phyloP scores from a whole-genome alignment of 2,329 filamentous ascomycete species.

The Didymella lethalis region DNA sequence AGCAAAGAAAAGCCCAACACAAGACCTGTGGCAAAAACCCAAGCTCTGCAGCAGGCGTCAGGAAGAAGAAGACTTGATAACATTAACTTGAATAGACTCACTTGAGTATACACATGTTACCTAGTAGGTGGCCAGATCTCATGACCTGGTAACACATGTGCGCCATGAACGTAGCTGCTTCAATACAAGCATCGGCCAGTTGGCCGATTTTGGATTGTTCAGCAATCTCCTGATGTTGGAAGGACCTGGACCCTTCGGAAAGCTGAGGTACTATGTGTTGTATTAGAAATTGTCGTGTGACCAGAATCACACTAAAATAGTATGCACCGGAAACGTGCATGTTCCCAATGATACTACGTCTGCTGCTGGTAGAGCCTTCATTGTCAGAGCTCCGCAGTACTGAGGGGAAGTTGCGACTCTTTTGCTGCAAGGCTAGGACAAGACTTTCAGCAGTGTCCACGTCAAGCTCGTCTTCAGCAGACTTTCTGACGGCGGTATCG shows the following conservation, averaged over 20 bases:
- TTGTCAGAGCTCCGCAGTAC: conserved; percentile 33
- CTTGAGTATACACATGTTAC: conserved; percentile 69
- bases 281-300: conserved; percentile 65
- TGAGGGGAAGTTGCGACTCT: conserved; percentile 57
- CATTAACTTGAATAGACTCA: conserved; percentile 41
- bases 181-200: conserved; percentile 63
- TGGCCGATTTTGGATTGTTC: conserved; percentile 39
- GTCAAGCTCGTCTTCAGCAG: conserved; percentile 16
- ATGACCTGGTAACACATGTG: conserved; percentile 62
- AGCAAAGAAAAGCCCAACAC: conserved; percentile 66
- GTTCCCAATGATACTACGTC: conserved; percentile 56
- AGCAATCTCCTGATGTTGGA: conserved; percentile 43
- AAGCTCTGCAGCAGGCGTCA: conserved; percentile 50
- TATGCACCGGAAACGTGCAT: conserved; percentile 66
- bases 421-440: conserved; percentile 46
- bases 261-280: conserved; percentile 53
- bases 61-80: neutral
- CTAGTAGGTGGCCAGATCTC: conserved; percentile 55
- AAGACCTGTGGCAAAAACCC: conserved; percentile 65
- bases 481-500: conserved; percentile 24
- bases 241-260: conserved; percentile 11
- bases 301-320: conserved; percentile 66
- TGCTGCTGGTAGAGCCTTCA: conserved; percentile 27
- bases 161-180: conserved; percentile 64
- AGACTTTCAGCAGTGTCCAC: conserved; percentile 24